A percentile compares a stretch with the other conserved stretches of the same genome.
These are phyloP conservation scores for Hydrangea macrophylla DNA, from an alignment of 148 eudicot genomes.

Conservation along the genomic window DNA sequence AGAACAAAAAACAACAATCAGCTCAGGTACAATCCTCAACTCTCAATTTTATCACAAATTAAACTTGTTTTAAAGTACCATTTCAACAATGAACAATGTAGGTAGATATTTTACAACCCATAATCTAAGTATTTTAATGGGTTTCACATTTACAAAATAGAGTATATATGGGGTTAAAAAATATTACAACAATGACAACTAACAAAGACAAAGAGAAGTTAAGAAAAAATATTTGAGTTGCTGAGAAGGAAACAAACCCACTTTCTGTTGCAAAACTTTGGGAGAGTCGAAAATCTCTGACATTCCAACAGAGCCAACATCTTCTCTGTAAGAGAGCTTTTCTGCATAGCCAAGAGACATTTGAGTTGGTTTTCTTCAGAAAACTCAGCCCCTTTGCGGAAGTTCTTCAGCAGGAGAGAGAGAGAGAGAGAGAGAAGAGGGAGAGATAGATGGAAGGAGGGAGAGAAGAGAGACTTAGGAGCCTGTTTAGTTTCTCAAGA, in stretches of 20 bases:
- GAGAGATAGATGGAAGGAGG: neutral
- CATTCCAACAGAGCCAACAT: constrained; percentile 81
- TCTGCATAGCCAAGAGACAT: constrained; percentile 85
- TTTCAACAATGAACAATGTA: no score
- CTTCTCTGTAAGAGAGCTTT: constrained; percentile 71
- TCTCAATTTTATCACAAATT: no score
- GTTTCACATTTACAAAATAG: neutral
- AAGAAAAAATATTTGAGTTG: neutral
- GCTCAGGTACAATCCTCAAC: no score
- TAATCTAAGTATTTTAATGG: neutral
- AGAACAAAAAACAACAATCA: no score
- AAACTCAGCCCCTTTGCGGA: neutral
- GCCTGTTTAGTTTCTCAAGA: no score
- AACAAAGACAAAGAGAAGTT: constrained; percentile 5
- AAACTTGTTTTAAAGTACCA: no score
- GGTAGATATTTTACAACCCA: no score
- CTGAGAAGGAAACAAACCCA: constrained; percentile 13
- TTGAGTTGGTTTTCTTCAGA: neutral
- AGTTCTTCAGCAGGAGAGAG: neutral
- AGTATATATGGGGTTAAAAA: neutral
- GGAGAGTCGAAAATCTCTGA: constrained; percentile 59
- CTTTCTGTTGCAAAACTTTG: constrained; percentile 47
- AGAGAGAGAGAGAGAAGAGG: neutral
- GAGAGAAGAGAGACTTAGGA: neutral
- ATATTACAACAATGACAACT: neutral